Evolutionary conservation across 2,329 filamentous ascomycete species (phyloP), one percentile per base, ranked within the genome.

Genomic region (Pseudogymnoascus sp.): DNA sequence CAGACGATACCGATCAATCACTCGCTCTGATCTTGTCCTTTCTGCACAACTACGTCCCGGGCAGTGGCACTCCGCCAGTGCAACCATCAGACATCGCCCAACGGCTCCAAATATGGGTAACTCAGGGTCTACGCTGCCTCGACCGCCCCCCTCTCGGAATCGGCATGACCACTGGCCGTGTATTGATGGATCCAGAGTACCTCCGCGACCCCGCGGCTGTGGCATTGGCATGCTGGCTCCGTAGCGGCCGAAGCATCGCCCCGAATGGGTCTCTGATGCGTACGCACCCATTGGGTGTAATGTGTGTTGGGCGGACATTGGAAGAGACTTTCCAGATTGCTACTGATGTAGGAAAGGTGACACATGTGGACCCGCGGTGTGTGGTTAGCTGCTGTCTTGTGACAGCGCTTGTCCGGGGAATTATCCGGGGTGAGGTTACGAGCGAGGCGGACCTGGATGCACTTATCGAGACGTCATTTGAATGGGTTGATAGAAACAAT

Each of bases 1-100:
- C 80, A 0, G 80, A 83, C 63, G 80, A 83, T 68, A 83, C 80
- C 0, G 80, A 82, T 64, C 80, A 83, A 68, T 76, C 80, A 2
- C 72, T 81, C 18, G 69, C 82, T 0, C 76, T 78, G 61, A 67
- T 82, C 2, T 73, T 82, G 2, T 79, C 76, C 4, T 83, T 75
- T 36, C 68, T 80, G 25, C 75, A 80, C 58, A 73, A 70, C n/a
- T 72, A 76, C 36, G 77, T 77, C 9, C 70, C 18, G 10, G 39
- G 33, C 3, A 48, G 58, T 10, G 25, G 31, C 48, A 9, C 37
- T 18, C 13, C 70, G 21, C 60, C 65, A 6, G 69, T 78, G 8
- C 63, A 70, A 7, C 74, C 74, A 0, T 65, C 67, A 12, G 78
- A 79, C 61, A 76, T 82, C 60, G 80, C 80, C 2, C 64, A 66